Evolutionary conservation across 106 monocot genomes (phyloP).

Genomic region (Cymbidium sinense): DNA sequence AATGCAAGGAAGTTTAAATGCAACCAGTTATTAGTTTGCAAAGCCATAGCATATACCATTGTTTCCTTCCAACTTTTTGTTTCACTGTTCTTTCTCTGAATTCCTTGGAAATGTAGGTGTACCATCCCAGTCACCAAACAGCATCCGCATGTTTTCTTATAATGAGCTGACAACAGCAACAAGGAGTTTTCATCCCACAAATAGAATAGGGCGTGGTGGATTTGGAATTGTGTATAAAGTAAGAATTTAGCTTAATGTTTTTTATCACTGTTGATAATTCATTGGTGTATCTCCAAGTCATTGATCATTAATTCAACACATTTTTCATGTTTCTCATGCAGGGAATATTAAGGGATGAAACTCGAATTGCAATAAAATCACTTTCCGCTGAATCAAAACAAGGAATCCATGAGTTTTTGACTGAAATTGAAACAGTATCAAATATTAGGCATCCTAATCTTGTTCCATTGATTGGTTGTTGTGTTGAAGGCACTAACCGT

Average conservation of each 20-base stretch:
- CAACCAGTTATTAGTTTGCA: not conserved
- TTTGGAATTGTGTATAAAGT: constrained; percentile 53
- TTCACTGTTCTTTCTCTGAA: not conserved
- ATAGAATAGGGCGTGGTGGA: constrained; percentile 42
- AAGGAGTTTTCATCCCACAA: constrained; percentile 28
- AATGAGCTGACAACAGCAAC: constrained; percentile 37
- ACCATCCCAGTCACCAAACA: constrained; percentile 12
- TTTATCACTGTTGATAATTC: constrained; percentile 1
- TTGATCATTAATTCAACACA: not conserved
- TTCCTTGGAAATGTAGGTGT: constrained; percentile 8
- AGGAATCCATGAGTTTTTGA: constrained; percentile 50
- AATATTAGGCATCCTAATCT: constrained; percentile 55
- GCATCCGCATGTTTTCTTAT: constrained; percentile 24
- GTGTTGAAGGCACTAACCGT: constrained; percentile 39
- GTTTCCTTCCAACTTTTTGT: not conserved
- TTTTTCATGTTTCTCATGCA: constrained; percentile 15
- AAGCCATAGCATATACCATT: not conserved
- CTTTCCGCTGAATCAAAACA: constrained; percentile 57
- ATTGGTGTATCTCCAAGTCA: not conserved
- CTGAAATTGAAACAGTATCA: constrained; percentile 45
- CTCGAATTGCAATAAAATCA: constrained; percentile 43
- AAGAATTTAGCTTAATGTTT: constrained; percentile 4
- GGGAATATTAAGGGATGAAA: constrained; percentile 37
- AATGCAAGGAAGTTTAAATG: too few relatives aligned
- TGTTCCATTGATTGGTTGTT: constrained; percentile 45